Percentiles rank a stretch among this genome's conserved stretches.
These are phyloP conservation scores for Ricinus communis DNA, from an alignment of 345 rosid species.

Conservation along the genomic window DNA sequence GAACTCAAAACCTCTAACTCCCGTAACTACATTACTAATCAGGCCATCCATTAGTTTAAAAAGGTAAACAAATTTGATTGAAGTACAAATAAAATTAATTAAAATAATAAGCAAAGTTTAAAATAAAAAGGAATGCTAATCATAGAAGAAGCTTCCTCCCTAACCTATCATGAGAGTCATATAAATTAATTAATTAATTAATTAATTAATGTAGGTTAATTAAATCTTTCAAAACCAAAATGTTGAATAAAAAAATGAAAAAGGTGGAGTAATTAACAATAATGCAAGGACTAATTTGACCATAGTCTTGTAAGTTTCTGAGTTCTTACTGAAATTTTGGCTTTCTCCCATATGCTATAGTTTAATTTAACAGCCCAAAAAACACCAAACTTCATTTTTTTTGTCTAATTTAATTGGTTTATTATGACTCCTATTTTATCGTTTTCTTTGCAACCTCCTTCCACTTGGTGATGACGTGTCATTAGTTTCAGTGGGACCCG, in stretches of 20 bases:
- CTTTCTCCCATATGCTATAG: no score
- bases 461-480: slow-evolving; percentile 22
- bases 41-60: no score
- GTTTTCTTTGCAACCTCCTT: slow-evolving; percentile 6
- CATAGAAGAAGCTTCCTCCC: not conserved
- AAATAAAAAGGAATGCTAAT: not conserved
- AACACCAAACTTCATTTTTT: no score
- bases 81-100: no score
- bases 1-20: no score
- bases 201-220: not conserved
- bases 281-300: slow-evolving; percentile 8
- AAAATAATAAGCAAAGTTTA: no score
- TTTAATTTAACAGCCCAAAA: no score
- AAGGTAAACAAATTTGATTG: no score
- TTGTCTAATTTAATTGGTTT: no score
- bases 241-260: not conserved
- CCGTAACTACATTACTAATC: no score
- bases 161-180: not conserved
- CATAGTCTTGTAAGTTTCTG: slow-evolving; percentile 21
- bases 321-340: not conserved
- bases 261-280: not conserved
- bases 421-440: slow-evolving; percentile 35
- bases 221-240: no score
- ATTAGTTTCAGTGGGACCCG: slow-evolving; percentile 8
- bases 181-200: not conserved